These are phyloP conservation scores for Coprinopsis strossmayeri DNA, from an alignment of 768 basidiomycete species.

Conservation along the genomic window DNA sequence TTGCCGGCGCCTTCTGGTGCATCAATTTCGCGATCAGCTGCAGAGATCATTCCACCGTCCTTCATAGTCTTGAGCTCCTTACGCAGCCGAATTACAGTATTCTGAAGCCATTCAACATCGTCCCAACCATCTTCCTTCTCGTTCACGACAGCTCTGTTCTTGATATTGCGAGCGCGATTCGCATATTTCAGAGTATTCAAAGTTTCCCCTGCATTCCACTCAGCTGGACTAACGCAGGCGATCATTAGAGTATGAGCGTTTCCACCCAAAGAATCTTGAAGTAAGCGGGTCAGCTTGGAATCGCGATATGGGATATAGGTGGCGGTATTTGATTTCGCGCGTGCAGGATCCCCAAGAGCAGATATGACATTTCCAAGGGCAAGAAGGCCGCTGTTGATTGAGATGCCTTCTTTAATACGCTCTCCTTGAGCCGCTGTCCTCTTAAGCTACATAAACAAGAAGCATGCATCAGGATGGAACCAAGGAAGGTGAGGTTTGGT, in stretches of 20 bases:
- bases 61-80: conserved; percentile 82
- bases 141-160: conserved; percentile 87
- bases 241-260: conserved; percentile 99
- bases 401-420: conserved; percentile 97
- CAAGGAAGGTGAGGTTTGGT: conserved; percentile 1
- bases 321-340: conserved; percentile 75
- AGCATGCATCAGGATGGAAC: conserved; percentile 10
- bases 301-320: conserved; percentile 97
- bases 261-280: conserved; percentile 96
- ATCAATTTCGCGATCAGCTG: conserved; percentile 29
- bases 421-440: conserved; percentile 95
- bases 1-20: conserved; percentile 58
- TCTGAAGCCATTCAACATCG: conserved; percentile 94
- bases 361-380: conserved; percentile 99
- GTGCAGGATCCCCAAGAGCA: conserved; percentile 88
- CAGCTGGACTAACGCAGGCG: conserved; percentile 93
- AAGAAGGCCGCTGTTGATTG: conserved; percentile 93
- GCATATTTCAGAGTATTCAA: conserved; percentile 96
- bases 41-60: conserved; percentile 42
- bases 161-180: conserved; percentile 95
- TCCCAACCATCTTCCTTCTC: conserved; percentile 99
- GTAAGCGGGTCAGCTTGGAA: conserved; percentile 91
- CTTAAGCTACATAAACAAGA: conserved; percentile 58
- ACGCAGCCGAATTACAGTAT: conserved; percentile 74
- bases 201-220: conserved; percentile 93